Conservation (phyloP, 371 early-diverging fungal genomes). For the Mortierella sp. region DNA sequence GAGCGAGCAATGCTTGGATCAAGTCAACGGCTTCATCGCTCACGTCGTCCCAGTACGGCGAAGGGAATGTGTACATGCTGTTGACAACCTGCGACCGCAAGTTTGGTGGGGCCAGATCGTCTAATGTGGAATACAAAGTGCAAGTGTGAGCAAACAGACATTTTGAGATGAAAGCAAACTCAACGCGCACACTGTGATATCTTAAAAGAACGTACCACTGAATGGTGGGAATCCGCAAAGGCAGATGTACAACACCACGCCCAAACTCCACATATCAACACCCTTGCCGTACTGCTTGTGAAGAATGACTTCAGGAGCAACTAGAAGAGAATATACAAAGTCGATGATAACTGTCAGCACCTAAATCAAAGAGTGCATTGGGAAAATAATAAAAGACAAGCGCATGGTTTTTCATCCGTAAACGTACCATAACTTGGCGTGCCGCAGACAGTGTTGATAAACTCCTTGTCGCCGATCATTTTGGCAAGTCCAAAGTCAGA, state of each 20-base stretch:
- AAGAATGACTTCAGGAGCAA: slow-evolving; percentile 95
- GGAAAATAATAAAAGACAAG: no score
- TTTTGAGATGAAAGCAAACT: neutral
- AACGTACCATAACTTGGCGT: slow-evolving; percentile 95
- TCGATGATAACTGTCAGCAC: neutral
- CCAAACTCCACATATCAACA: slow-evolving; percentile 99
- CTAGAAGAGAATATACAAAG: slow-evolving; percentile 42
- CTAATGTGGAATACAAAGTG: slow-evolving; percentile 16
- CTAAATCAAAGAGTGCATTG: neutral
- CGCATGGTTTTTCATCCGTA: neutral
- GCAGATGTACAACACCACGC: slow-evolving; percentile 98
- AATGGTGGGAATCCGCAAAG: slow-evolving; percentile 98
- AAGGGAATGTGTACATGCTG: slow-evolving; percentile 85
- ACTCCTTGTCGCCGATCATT: slow-evolving; percentile 73
- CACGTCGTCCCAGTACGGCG: slow-evolving; percentile 89
- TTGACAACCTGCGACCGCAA: slow-evolving; percentile 82
- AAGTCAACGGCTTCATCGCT: slow-evolving; percentile 81
- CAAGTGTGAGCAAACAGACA: neutral
- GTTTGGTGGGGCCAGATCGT: slow-evolving; percentile 65
- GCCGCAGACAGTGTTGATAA: slow-evolving; percentile 90
- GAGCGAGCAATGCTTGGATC: slow-evolving; percentile 68
- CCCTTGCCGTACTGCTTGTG: slow-evolving; percentile 83
- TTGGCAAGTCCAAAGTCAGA: slow-evolving; percentile 97
- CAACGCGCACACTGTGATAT: neutral
- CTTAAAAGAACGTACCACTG: slow-evolving; percentile 60